Percentiles rank a stretch among this genome's conserved stretches.
phyloP scores from a whole-genome alignment of 2,329 filamentous ascomycete genomes.

The Diaporthe longicolla region DNA sequence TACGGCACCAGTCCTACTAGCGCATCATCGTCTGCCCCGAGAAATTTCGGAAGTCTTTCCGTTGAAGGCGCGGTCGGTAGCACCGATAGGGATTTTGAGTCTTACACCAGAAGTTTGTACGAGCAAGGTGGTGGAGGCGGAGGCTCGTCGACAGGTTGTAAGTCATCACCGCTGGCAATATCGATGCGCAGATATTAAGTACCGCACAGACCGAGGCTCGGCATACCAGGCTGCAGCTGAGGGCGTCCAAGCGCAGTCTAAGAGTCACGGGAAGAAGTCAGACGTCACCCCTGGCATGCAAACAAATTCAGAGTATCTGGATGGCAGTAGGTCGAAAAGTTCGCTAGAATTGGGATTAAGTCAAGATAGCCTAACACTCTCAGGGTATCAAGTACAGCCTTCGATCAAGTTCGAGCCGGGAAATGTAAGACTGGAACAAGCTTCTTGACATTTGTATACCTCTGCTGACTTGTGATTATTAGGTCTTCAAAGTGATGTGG shows the following conservation, averaged over 20 bases:
- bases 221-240: constrained; percentile 7
- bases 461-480: constrained; percentile 12
- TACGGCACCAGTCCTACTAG: constrained; percentile 7
- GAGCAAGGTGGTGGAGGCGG: constrained; percentile 17
- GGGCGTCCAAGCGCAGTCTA: neutral
- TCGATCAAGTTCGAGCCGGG: constrained; percentile 28
- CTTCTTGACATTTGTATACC: neutral
- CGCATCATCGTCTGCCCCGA: neutral
- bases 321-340: constrained; percentile 17
- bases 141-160: constrained; percentile 1
- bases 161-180: neutral
- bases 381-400: constrained; percentile 33
- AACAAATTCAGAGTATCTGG: constrained; percentile 24
- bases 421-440: constrained; percentile 9
- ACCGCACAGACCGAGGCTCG: constrained; percentile 26
- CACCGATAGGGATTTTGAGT: constrained; percentile 1
- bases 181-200: neutral
- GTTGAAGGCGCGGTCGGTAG: neutral
- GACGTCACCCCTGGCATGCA: constrained; percentile 7
- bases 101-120: constrained; percentile 6
- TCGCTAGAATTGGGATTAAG: neutral
- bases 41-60: neutral
- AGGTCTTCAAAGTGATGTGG: constrained; percentile 72
- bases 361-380: neutral
- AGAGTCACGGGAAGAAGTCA: neutral